Base-by-base conservation (phyloP, 306 rosid species). In the Ceratonia siliqua region DNA sequence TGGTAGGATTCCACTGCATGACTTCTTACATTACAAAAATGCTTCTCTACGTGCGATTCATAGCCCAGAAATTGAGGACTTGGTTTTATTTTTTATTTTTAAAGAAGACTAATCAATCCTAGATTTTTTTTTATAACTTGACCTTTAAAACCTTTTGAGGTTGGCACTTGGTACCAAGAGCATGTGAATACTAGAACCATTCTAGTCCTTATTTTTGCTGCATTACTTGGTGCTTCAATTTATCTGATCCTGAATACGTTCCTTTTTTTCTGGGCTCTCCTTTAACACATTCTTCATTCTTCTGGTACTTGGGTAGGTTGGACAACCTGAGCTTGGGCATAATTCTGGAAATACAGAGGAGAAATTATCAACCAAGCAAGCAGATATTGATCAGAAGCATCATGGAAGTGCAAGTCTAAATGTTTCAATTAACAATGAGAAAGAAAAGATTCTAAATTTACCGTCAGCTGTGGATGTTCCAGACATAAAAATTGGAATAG, bases 261-360 rank as follows among this genome's bases (percentile, higher is more conserved):
- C 64, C 14, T 18, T 67, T 68, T 68, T 18, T 13, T 56, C 28
- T 68, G 58, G 62, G 43, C 32, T 76, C 56, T 42, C 68, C 20
- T 78, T 68, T 54, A 12, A 65, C 56, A 49, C 45, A 18, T 65
- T 3, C 17, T 78, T 63, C 59, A 50, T 62, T 36, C 52, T 43
- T 68, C 24, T 79, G 73, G 74, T 81, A 59, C 72, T 87, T 78
- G 42, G 78, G 65, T 84, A 95, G 99, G 88, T 74, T 80, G 93
- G 73, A 65, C 90, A 75, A 63, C 77, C 73, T 53, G 89, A 68
- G 50, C 61, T 72, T 15, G 90, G 79, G 75, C 66, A 33, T 14
- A 78, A 77, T 75, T 77, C 85, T 81, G 84, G 85, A 72, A 61
- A 79, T 73, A 84, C 73, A 79, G 82, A 52, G 78, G 86, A 70